These are phyloP conservation scores for Achaetomium macrosporum DNA, from an alignment of 2,329 filamentous ascomycete species.

Conservation along the genomic window DNA sequence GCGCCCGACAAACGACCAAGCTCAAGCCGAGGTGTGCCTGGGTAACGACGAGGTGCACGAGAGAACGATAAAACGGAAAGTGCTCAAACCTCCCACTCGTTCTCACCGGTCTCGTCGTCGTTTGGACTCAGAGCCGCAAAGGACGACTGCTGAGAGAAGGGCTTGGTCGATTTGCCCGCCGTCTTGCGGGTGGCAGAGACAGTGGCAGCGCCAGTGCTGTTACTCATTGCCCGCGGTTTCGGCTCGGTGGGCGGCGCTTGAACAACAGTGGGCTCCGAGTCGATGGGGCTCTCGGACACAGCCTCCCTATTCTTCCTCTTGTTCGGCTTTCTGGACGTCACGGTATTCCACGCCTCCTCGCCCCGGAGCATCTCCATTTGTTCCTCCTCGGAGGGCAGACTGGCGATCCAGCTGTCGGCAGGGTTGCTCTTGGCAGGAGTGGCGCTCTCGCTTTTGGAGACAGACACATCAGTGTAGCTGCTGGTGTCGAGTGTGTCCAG, in stretches of 20 bases:
- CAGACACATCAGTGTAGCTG: constrained; percentile 30
- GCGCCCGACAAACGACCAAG: background rate
- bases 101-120: constrained; percentile 37
- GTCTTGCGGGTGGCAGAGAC: constrained; percentile 28
- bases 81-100: constrained; percentile 49
- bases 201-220: constrained; percentile 24
- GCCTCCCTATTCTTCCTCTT: constrained; percentile 40
- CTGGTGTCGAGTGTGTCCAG: constrained; percentile 52
- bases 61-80: background rate
- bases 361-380: constrained; percentile 54
- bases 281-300: constrained; percentile 28
- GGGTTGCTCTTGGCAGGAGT: constrained; percentile 26
- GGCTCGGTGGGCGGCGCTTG: constrained; percentile 14
- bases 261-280: constrained; percentile 23
- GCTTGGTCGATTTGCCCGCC: constrained; percentile 30
- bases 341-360: constrained; percentile 54
- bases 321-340: constrained; percentile 41
- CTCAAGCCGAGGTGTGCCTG: background rate
- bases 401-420: constrained; percentile 42
- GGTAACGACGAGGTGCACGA: background rate
- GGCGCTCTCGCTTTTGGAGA: constrained; percentile 15
- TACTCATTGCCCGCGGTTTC: constrained; percentile 22
- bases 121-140: constrained; percentile 45
- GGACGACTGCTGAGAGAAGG: constrained; percentile 37
- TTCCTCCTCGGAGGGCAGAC: constrained; percentile 56